These are phyloP conservation scores for Suillus bovinus DNA, from an alignment of 768 basidiomycete genomes.

Conservation along the genomic window DNA sequence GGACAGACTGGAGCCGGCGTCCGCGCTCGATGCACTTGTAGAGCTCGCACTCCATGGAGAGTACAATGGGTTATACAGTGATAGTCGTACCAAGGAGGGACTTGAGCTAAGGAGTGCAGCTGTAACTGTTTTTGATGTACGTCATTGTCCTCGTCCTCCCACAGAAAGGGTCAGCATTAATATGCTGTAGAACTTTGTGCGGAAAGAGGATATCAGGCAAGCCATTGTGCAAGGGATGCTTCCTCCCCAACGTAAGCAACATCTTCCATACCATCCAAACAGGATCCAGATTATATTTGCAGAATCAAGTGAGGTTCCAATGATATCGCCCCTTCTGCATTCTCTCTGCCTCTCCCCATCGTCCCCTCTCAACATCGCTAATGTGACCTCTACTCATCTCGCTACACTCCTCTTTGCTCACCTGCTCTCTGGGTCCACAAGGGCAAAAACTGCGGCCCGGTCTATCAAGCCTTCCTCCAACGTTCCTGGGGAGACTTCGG, in stretches of 20 bases:
- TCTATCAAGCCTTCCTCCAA: conserved; percentile 55
- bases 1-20: conserved; percentile 81
- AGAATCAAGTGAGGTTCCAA: conserved; percentile 38
- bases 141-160: conserved; percentile 8
- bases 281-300: background rate
- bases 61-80: conserved; percentile 67
- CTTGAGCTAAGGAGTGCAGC: conserved; percentile 79
- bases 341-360: conserved; percentile 65
- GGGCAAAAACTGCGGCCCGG: conserved; percentile 63
- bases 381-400: conserved; percentile 68
- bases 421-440: conserved; percentile 67
- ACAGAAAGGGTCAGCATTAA: background rate
- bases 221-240: conserved; percentile 75
- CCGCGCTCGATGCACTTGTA: conserved; percentile 81
- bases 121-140: conserved; percentile 81
- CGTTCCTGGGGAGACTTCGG: conserved; percentile 29
- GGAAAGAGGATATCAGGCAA: conserved; percentile 67
- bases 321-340: conserved; percentile 67
- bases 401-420: conserved; percentile 80
- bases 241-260: conserved; percentile 48
- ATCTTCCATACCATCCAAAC: background rate
- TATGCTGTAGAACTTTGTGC: conserved; percentile 64
- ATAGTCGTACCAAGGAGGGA: conserved; percentile 60
- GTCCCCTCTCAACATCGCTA: conserved; percentile 55
- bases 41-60: conserved; percentile 87